Conservation (phyloP, 352 stramenopile genomes). For the Pythium chondricola region DNA sequence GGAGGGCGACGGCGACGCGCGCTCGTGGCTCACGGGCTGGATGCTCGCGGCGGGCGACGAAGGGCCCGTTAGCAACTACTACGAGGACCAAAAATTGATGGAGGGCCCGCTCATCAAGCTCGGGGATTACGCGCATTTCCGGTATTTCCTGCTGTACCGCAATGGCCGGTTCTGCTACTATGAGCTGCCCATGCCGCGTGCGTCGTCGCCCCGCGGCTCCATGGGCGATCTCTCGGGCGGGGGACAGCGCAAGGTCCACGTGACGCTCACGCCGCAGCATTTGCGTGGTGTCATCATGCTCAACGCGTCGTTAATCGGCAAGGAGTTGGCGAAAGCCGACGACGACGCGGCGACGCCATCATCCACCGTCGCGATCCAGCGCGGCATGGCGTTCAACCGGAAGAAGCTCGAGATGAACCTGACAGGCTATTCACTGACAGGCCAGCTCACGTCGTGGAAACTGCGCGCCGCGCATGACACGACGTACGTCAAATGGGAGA, state of each 20-base stretch:
- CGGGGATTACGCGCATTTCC: slow-evolving; percentile 82
- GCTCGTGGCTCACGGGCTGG: slow-evolving; percentile 51
- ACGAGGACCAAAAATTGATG: slow-evolving; percentile 82
- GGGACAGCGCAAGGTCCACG: slow-evolving; percentile 37
- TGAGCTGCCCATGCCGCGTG: slow-evolving; percentile 68
- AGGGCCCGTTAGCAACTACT: slow-evolving; percentile 69
- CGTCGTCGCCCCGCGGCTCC: slow-evolving; percentile 16
- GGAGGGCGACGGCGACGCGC: slow-evolving; percentile 17
- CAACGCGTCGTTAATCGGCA: slow-evolving; percentile 63
- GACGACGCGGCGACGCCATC: slow-evolving; percentile 58
- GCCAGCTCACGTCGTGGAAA: slow-evolving; percentile 75
- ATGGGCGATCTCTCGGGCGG: not conserved
- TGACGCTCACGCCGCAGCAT: slow-evolving; percentile 72
- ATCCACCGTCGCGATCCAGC: slow-evolving; percentile 60
- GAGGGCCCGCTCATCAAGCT: slow-evolving; percentile 82
- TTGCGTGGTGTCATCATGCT: slow-evolving; percentile 83
- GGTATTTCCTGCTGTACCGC: slow-evolving; percentile 79
- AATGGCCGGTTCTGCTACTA: slow-evolving; percentile 86
- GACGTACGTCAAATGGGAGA: slow-evolving; percentile 77
- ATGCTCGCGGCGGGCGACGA: slow-evolving; percentile 35
- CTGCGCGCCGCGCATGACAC: slow-evolving; percentile 63
- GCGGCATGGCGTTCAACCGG: slow-evolving; percentile 72
- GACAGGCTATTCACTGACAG: slow-evolving; percentile 68
- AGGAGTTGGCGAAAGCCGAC: slow-evolving; percentile 55
- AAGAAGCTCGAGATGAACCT: slow-evolving; percentile 82